Percentiles rank a stretch among this genome's conserved stretches.
These are phyloP conservation scores for Astrothelium subdiscretum DNA, from an alignment of 495 filamentous ascomycete genomes.

Conservation along the genomic window DNA sequence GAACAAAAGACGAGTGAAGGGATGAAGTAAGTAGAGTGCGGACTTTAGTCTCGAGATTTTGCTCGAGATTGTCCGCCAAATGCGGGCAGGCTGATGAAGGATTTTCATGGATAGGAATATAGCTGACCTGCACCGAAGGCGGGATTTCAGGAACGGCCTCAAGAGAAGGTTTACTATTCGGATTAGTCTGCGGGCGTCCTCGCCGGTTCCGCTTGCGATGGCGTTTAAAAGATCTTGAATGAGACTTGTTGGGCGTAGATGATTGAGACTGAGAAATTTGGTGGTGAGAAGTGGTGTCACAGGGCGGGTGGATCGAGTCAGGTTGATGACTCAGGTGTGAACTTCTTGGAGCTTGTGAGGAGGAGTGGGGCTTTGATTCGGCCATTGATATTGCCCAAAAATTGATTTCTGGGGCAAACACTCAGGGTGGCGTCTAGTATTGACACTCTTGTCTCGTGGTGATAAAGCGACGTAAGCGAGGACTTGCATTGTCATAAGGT, in stretches of 20 bases:
- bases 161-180: neutral
- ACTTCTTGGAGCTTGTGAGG: neutral
- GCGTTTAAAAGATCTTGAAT: neutral
- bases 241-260: neutral
- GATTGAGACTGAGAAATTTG: neutral
- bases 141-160: neutral
- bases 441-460: too few relatives aligned
- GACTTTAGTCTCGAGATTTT: neutral
- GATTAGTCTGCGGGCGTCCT: neutral
- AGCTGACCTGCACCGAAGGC: neutral
- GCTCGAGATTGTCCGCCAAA: neutral
- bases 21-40: neutral
- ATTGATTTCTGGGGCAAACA: too few relatives aligned
- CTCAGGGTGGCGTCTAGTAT: neutral
- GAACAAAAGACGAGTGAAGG: neutral
- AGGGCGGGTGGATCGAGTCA: neutral
- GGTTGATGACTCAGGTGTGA: neutral
- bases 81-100: neutral
- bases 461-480: too few relatives aligned
- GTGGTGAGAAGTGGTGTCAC: neutral
- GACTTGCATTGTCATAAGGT: too few relatives aligned
- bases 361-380: neutral
- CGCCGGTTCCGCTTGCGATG: neutral
- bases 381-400: too few relatives aligned
- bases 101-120: neutral